phyloP scores from a whole-genome alignment of 768 basidiomycete genomes.

The Hericium coralloides region DNA sequence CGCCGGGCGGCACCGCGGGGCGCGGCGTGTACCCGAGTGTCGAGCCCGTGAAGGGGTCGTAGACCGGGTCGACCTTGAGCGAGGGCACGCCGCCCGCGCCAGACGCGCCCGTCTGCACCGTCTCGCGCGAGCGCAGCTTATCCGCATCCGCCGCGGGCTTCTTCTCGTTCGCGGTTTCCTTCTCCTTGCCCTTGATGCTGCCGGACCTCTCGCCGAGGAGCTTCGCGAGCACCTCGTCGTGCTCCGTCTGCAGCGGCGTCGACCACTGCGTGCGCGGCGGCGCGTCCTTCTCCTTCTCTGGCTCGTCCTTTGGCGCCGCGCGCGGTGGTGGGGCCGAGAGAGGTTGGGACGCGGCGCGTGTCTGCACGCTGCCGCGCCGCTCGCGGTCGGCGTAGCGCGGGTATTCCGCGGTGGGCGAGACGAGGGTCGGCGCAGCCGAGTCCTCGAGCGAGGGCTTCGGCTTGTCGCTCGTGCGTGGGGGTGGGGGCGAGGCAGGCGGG shows the following conservation, averaged over 20 bases:
- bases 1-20: slow-evolving; percentile 11
- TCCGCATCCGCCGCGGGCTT: slow-evolving; percentile 6
- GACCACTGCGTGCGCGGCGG: neutral
- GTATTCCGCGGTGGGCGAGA: too few relatives aligned
- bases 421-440: too few relatives aligned
- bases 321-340: too few relatives aligned
- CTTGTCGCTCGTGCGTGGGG: too few relatives aligned
- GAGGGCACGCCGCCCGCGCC: slow-evolving; percentile 11
- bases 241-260: slow-evolving; percentile 39
- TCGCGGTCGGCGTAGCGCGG: too few relatives aligned
- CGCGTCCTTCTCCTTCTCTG: too few relatives aligned
- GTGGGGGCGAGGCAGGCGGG: too few relatives aligned
- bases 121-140: neutral
- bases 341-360: too few relatives aligned
- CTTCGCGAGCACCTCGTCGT: slow-evolving; percentile 53
- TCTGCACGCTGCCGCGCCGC: too few relatives aligned
- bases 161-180: neutral
- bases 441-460: too few relatives aligned
- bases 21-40: slow-evolving; percentile 26
- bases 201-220: slow-evolving; percentile 26
- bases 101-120: slow-evolving; percentile 1
- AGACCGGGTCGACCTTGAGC: slow-evolving; percentile 20
- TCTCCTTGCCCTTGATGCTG: too few relatives aligned
- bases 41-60: slow-evolving; percentile 42
- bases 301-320: too few relatives aligned